phyloP scores from a whole-genome alignment of 495 filamentous ascomycete species.

The Hypoxylon fuscum region DNA sequence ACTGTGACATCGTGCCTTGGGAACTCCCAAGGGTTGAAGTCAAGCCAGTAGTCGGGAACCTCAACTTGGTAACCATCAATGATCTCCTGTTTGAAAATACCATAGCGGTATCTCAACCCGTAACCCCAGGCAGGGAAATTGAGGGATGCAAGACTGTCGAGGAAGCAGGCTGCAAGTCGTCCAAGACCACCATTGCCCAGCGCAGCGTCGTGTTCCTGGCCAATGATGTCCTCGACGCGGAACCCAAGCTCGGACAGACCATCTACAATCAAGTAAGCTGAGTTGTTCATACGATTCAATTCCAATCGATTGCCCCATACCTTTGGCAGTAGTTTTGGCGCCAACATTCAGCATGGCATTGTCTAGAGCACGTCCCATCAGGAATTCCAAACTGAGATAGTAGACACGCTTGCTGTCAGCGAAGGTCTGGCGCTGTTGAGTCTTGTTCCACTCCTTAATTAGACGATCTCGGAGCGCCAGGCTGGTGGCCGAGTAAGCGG shows the following conservation, averaged over 20 bases:
- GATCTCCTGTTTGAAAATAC: conserved; percentile 99
- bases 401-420: conserved; percentile 92
- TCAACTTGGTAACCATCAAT: conserved; percentile 97
- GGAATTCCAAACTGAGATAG: conserved; percentile 94
- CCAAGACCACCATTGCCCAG: conserved; percentile 96
- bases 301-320: conserved; percentile 50
- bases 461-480: conserved; percentile 92
- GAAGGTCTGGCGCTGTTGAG: conserved; percentile 94
- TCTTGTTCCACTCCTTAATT: conserved; percentile 96
- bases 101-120: conserved; percentile 92
- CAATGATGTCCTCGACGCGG: conserved; percentile 94
- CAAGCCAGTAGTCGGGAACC: conserved; percentile 98
- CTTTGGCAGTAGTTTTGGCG: conserved; percentile 82
- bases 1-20: conserved; percentile 93
- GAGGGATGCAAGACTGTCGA: conserved; percentile 92
- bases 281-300: not conserved
- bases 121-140: conserved; percentile 99
- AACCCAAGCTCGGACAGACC: conserved; percentile 91
- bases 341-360: conserved; percentile 98
- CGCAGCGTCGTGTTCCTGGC: conserved; percentile 94
- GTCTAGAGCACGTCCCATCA: conserved; percentile 95
- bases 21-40: conserved; percentile 99
- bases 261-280: conserved; percentile 56
- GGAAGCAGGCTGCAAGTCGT: conserved; percentile 93
- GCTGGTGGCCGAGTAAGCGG: conserved; percentile 89